Percentiles rank a stretch among this genome's conserved stretches.
Evolutionary conservation across 345 rosid species (phyloP).

Genomic region (Eucalyptus curtisii): DNA sequence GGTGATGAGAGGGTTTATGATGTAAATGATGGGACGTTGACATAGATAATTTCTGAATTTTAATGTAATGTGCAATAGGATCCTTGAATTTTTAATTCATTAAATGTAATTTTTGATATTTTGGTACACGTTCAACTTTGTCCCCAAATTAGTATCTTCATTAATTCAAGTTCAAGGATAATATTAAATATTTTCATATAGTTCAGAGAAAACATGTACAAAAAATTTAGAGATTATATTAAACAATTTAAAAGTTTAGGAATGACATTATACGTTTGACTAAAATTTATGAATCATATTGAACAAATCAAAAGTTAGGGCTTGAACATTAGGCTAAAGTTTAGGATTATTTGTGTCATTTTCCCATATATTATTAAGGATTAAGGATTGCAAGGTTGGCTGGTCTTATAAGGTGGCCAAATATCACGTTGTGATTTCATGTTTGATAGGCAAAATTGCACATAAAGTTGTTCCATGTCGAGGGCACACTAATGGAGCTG

Average conservation of each 20-base stretch:
- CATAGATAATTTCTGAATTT: too few relatives aligned
- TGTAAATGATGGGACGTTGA: background rate
- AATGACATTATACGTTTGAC: too few relatives aligned
- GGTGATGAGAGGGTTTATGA: background rate
- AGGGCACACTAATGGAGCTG: background rate
- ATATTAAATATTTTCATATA: background rate
- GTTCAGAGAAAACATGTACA: fast-evolving
- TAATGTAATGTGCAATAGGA: fast-evolving
- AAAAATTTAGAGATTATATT: fast-evolving
- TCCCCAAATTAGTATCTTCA: too few relatives aligned
- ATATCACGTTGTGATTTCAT: background rate
- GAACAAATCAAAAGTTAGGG: fast-evolving
- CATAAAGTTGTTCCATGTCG: background rate
- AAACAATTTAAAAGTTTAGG: too few relatives aligned
- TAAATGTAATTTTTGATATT: background rate
- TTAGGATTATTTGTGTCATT: too few relatives aligned
- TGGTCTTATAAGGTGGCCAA: background rate
- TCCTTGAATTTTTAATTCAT: fast-evolving
- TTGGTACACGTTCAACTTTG: too few relatives aligned
- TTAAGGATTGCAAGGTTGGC: background rate
- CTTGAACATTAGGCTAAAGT: too few relatives aligned
- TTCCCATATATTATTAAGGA: background rate
- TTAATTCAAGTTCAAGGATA: background rate
- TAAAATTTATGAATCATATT: too few relatives aligned
- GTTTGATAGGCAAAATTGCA: background rate